Evolutionary conservation across 208 protist species (phyloP), one percentile per base, ranked within the genome.

Genomic region (Trypanosoma platydactyli): DNA sequence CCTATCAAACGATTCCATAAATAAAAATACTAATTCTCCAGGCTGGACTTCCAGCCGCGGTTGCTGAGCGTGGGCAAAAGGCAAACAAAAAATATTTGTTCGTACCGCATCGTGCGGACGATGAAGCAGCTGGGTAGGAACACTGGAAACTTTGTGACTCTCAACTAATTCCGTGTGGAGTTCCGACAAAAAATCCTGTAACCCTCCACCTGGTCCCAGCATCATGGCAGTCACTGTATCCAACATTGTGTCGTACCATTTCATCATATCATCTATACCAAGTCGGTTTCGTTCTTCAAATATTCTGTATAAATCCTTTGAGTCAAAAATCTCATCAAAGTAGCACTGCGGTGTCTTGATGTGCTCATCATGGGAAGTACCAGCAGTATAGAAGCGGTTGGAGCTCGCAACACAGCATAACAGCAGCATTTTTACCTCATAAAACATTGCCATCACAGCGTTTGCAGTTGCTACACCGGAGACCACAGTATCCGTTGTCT

Each of bases 161-260:
- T 73, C 60, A 3, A 18, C 2, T 3, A 61, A 20, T 51, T 50
- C 29, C 13, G 16, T 15, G 18, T 65, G 46, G 35, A 77, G 24
- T 24, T 49, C 50, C 15, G 63, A 29, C 49, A 88, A 25, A 46
- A 70, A 71, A n/a, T 63, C 57, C 20, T 80, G 68, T 7, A 80
- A 52, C 22, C 29, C 25, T 5, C 66, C n/a, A 20, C 63, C 56
- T 5, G 29, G 41, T 27, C 20, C 25, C 7, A 65, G 53, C 5
- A 61, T 40, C 33, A 58, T 57, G 12, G 48, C 30, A 6, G 65
- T 45, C 3, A 86, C 33, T 27, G 24, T 49, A 48, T 66, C 61
- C 5, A 90, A 42, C 52, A 59, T 53, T 11, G 35, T 50, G 45
- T 90, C 84, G 42, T 84, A 87, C 84, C 84, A 90, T 53, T 61